These are phyloP conservation scores for Mycosphaerella sp. DNA, from an alignment of 2,329 filamentous ascomycete genomes.

Conservation along the genomic window DNA sequence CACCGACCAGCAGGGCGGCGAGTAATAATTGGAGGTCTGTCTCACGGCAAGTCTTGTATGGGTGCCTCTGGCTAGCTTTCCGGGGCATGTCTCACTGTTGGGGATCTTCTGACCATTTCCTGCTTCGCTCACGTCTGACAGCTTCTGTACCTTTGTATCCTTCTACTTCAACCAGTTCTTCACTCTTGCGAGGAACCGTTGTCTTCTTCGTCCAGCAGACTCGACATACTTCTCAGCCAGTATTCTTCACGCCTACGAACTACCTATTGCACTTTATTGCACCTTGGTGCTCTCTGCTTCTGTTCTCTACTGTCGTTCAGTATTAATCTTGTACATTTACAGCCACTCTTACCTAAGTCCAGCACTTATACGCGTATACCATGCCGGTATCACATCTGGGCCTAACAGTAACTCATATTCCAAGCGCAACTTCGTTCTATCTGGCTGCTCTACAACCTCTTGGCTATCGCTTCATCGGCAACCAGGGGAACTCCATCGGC, in stretches of 20 bases:
- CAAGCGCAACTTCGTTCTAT: constrained; percentile 77
- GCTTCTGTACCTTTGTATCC: constrained; percentile 11
- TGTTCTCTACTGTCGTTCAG: constrained; percentile 15
- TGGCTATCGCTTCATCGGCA: constrained; percentile 64
- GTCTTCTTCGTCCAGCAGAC: constrained; percentile 2
- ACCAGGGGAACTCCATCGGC: constrained; percentile 55
- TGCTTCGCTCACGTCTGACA: constrained; percentile 1
- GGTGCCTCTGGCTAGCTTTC: constrained; percentile 9
- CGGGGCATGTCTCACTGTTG: constrained; percentile 6
- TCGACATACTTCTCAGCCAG: constrained; percentile 12
- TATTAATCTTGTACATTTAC: constrained; percentile 13
- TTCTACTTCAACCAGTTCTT: constrained; percentile 8
- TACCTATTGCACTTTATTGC: constrained; percentile 4
- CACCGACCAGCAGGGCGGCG: constrained; percentile 17
- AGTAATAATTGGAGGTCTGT: neutral
- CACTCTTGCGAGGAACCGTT: constrained; percentile 11
- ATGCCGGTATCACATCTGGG: constrained; percentile 61
- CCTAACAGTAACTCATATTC: constrained; percentile 67
- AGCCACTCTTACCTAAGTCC: constrained; percentile 1
- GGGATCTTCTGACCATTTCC: constrained; percentile 11
- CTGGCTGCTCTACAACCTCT: constrained; percentile 71
- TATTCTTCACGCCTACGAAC: constrained; percentile 6
- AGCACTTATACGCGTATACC: constrained; percentile 5
- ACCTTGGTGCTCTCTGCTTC: constrained; percentile 12
- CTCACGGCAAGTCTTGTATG: constrained; percentile 6